Base-by-base conservation (phyloP, 768 basidiomycete genomes). In the Pisolithus microcarpus region DNA sequence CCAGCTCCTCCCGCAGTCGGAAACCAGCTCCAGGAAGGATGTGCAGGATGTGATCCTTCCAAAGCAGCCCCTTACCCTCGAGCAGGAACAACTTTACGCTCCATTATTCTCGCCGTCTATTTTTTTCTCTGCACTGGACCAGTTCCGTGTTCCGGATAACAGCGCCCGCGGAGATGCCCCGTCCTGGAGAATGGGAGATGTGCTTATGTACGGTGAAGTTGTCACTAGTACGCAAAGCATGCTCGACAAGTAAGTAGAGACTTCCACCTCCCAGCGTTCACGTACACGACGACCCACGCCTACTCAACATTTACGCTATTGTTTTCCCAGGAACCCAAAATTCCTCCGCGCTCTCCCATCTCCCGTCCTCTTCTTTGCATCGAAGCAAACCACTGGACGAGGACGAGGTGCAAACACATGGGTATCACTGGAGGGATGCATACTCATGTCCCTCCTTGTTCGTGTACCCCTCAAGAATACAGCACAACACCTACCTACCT, bases 181-280 rank as follows among this genome's bases (percentile, higher is more conserved):
- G 21, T 46, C 60, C 5, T 81, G 81, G 76, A 77, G 79, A 2
- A 65, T 87, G 4, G 93, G 93, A 0, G 91, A 94, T 53, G 76
- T 80, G 36, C 62, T 97, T 26, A 57, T 94, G 8, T 97, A 97
- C 56, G 85, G 87, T 30, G 91, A 96, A 65, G 82, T 82, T 0
- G 87, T 99, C 10, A 91, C 91, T 1, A 93, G 90, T 57, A 98
- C 95, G 0, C 96, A 98, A 65, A 93, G 91, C 2, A 81, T 97
- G 79, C 73, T 98, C 5, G 91, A 96, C 62, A 88, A 84, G 95
- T 93, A 56, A 68, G 85, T 68, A 1, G 34, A 23, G 11, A 16
- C 16, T 1, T 21, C 31, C 15, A 4, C 18, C 38, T 21, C 9
- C 13, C 21, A 38, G 34, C 43, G 7, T 28, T 24, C 47, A 31